phyloP scores from a whole-genome alignment of 1,284 basidiomycete species.

The Fistulina hepatica region DNA sequence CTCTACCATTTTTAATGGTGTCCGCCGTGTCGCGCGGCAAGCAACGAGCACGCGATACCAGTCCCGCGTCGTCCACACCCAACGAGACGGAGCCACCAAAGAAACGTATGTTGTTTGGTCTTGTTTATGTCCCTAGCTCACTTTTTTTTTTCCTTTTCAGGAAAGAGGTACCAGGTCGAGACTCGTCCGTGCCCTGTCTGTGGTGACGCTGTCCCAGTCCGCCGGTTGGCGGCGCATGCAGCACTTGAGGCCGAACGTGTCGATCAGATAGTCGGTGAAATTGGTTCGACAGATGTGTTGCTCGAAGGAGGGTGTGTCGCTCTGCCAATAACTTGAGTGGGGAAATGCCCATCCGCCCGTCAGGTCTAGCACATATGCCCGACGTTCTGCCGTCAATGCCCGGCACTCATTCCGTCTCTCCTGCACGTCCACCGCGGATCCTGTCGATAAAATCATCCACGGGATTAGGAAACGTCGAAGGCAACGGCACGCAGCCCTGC shows the following conservation, averaged over 20 bases:
- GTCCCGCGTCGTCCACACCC: too few species aligned
- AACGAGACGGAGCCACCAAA: too few species aligned
- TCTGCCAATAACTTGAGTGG: slow-evolving; percentile 6
- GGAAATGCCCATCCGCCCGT: slow-evolving; percentile 12
- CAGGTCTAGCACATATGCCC: slow-evolving; percentile 32
- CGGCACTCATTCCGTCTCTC: slow-evolving; percentile 38
- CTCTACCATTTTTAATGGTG: too few species aligned
- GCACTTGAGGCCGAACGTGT: slow-evolving; percentile 56
- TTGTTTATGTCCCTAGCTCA: background rate
- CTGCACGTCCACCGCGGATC: slow-evolving; percentile 25
- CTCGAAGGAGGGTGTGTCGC: slow-evolving; percentile 37
- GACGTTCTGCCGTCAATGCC: slow-evolving; percentile 56
- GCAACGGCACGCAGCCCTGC: slow-evolving; percentile 48
- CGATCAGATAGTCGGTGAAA: slow-evolving; percentile 48
- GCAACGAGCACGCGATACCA: too few species aligned
- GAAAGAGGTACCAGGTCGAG: slow-evolving; percentile 65
- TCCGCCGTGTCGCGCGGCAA: too few species aligned
- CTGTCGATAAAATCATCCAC: slow-evolving; percentile 43
- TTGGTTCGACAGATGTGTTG: slow-evolving; percentile 39
- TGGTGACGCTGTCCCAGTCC: slow-evolving; percentile 55
- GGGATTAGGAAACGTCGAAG: slow-evolving; percentile 53
- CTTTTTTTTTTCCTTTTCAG: slow-evolving; percentile 1
- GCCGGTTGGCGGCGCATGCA: slow-evolving; percentile 51
- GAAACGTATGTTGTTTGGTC: background rate
- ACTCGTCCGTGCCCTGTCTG: slow-evolving; percentile 65